Evolutionary conservation across 2,329 filamentous ascomycete genomes (phyloP), one percentile per base, ranked within the genome.

Genomic region (Fonsecaea monophora): DNA sequence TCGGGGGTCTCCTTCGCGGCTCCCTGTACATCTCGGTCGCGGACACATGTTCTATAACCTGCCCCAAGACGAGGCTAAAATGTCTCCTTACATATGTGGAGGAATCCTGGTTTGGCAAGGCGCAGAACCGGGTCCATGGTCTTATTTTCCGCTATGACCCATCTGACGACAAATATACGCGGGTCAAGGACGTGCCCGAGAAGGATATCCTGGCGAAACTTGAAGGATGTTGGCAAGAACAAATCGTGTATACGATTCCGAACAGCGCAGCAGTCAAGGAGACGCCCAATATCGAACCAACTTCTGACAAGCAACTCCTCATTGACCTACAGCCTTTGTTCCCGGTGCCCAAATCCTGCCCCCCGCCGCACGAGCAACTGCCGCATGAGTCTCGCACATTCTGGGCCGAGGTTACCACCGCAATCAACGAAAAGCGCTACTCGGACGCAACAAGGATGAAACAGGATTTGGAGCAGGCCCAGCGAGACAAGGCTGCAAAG

Each of bases 1-100:
- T 99, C 1, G 93, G 94, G 34, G 95, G 95, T 18, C 83, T 99
- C 61, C 81, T 99, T 54, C 86, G 94, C 71, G 95, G 95, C 30
- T 89, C 91, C n/a, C 83, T 98, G 59, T 94, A 90, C 73, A 90
- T 99, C 69, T 94, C 90, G 8, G 95, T 99, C 25, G 91, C 94
- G 55, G 95, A 99, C 74, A 86, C 89, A 70, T 95, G 92, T 74
- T 96, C 91, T 77, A 86, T 98, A 67, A 94, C 89, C 45, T 99
- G 95, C 79, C 86, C 90, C n/a, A 89, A 93, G 81, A 97, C 93
- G 1, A 90, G 89, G 76, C 87, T 96, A 72, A 98, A 98, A 82
- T 91, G 90, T 18, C 97, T 99, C 70, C 81, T 99, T 55, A 90
- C 96, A 74, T 99, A 99, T 77, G 83, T 94, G 63, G 94, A 98